Conservation (phyloP, 352 stramenopile genomes). For the Aphanomyces euteiches region DNA sequence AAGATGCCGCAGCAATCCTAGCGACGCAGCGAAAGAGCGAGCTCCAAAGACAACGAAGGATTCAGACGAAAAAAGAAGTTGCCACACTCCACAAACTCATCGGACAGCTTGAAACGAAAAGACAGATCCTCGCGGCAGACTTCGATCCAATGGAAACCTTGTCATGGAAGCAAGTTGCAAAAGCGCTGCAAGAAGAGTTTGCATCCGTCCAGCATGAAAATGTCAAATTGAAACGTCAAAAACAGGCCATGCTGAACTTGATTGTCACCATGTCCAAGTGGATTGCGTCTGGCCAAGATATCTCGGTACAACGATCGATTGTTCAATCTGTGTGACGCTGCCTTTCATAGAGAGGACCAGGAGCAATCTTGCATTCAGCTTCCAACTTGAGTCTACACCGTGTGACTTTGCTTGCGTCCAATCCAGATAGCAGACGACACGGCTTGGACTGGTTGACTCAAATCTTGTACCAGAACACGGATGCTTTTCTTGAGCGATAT, state of each 20-base stretch:
- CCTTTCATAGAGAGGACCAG: not conserved
- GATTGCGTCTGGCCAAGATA: not conserved
- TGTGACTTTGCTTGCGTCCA: not conserved
- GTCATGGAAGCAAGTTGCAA: too few species aligned
- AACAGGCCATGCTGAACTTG: not conserved
- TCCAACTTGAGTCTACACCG: not conserved
- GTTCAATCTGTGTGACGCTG: not conserved
- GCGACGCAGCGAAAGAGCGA: too few species aligned
- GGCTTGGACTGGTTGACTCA: conserved; percentile 18
- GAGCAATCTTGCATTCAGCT: not conserved
- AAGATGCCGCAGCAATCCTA: too few species aligned
- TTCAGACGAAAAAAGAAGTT: too few species aligned
- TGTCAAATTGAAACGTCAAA: too few species aligned
- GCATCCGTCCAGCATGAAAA: too few species aligned
- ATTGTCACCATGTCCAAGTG: not conserved
- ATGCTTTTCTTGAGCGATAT: not conserved
- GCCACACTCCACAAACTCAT: too few species aligned
- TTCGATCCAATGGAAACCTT: too few species aligned
- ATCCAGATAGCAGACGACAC: not conserved
- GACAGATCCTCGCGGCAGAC: too few species aligned
- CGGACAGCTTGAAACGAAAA: too few species aligned
- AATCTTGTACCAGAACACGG: conserved; percentile 18
- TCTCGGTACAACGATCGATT: not conserved
- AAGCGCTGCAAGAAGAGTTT: too few species aligned
- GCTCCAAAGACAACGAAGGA: too few species aligned